Base-by-base conservation (phyloP, 768 basidiomycete species). In the Podaxis sp. region DNA sequence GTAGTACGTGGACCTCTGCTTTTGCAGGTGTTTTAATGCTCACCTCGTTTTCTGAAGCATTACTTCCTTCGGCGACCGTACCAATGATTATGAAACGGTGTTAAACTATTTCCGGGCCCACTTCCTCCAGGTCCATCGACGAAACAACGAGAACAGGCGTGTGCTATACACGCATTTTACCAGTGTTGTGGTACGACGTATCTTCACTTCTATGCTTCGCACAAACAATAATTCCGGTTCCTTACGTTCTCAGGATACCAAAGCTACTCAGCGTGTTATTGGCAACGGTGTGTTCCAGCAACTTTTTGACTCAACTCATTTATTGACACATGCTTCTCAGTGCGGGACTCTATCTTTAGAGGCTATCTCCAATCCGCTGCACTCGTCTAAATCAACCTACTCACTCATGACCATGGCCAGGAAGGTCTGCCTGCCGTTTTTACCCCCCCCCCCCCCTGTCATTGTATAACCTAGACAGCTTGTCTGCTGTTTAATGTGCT, bases 71-170 rank as follows among this genome's bases (percentile, higher is more conserved):
- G 89, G 88, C 27, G 86, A 90, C 63, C 84, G 91, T 42, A 73
- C 83, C n/a, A 93, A 93, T 69, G 88, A 88, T 66, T 91, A 87
- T 67, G 89, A 92, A 61, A 84, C 87, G 4, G 89, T 91, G 21
- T 85, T 91, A 46, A 85, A 89, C 68, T 93, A 93, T 73, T 93
- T 94, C 82, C 87, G 89, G 9, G 88, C 90, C 37, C 92, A 93
- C 66, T 94, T 94, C 74, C 74, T 90, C 62, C 90, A 93, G 71
- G 87, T 90, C 16, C 90, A 92, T 70, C 77, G 86, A 66, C 82
- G 82, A 64, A 93, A 90, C 61, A 91, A 92, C 64, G 86, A 91
- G 66, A 88, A 89, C 65, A 82, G 85, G 44, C 83, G 91, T 54
- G 88, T 89, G n/a, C 74, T 93, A 2, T 93, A 91, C 68, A 87